Conservation (phyloP, 371 early-diverging fungal species). For the Aphelidium insulamus region DNA sequence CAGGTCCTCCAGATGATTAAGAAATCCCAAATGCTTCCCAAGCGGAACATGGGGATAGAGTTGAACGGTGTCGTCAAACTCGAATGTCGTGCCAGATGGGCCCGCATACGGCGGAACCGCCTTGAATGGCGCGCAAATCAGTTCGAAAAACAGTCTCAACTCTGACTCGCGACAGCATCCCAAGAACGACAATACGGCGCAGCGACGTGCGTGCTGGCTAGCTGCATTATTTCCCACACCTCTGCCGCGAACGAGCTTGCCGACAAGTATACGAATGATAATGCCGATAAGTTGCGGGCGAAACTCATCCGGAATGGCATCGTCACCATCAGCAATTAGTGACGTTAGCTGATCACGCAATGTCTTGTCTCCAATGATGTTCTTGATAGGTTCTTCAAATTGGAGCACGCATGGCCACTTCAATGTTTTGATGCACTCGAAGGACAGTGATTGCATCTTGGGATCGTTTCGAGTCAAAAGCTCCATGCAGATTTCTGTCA, state of each 20-base stretch:
- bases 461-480: constrained; percentile 58
- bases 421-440: constrained; percentile 65
- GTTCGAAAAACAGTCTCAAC: constrained; percentile 38
- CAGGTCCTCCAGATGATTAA: constrained; percentile 51
- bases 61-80: constrained; percentile 5
- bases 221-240: constrained; percentile 36
- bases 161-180: constrained; percentile 36
- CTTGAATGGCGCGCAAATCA: constrained; percentile 56
- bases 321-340: constrained; percentile 28
- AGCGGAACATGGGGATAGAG: constrained; percentile 16
- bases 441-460: constrained; percentile 45
- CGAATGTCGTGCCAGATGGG: constrained; percentile 3
- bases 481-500: constrained; percentile 36
- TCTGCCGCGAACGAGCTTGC: constrained; percentile 50
- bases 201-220: constrained; percentile 39
- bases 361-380: constrained; percentile 51
- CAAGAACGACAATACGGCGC: constrained; percentile 53
- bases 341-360: constrained; percentile 74
- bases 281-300: constrained; percentile 43
- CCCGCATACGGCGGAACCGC: constrained; percentile 5
- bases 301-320: constrained; percentile 32
- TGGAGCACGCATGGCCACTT: constrained; percentile 33
- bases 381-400: constrained; percentile 47
- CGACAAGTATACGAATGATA: constrained; percentile 63
- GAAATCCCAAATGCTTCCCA: constrained; percentile 53